A percentile compares a stretch with the other conserved stretches of the same genome.
Conservation (phyloP, 257 asterid genomes). For the Parsonsia alboflavescens region DNA sequence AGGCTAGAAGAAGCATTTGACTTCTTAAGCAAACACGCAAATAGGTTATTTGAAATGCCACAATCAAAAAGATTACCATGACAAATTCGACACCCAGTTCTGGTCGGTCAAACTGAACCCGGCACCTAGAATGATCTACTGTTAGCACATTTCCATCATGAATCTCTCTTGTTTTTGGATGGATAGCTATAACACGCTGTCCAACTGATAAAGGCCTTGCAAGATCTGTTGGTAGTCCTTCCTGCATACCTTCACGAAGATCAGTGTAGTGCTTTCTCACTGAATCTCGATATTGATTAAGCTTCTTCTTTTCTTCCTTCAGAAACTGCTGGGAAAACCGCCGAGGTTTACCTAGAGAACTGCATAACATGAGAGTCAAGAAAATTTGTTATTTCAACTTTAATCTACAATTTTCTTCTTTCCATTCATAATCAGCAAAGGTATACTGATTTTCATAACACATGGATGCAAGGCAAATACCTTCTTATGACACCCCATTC, state of each 20-base stretch:
- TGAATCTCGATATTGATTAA: slow-evolving; percentile 76
- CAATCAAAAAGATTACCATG: slow-evolving; percentile 43
- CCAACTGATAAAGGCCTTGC: slow-evolving; percentile 92
- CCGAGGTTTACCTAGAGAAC: slow-evolving; percentile 94
- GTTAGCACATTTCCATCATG: slow-evolving; percentile 88
- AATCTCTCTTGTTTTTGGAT: slow-evolving; percentile 88
- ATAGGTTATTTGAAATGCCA: not conserved
- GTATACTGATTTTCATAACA: not conserved
- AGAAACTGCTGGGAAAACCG: slow-evolving; percentile 86
- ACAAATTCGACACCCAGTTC: slow-evolving; percentile 95
- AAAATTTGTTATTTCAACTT: not conserved
- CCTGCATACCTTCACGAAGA: slow-evolving; percentile 78
- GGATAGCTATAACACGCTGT: slow-evolving; percentile 90
- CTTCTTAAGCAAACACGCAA: not conserved
- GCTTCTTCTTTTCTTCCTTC: slow-evolving; percentile 95
- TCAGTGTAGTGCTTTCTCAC: slow-evolving; percentile 84
- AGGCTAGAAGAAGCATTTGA: not conserved
- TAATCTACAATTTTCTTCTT: not conserved
- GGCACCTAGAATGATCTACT: slow-evolving; percentile 79
- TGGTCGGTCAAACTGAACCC: slow-evolving; percentile 88
- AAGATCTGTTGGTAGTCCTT: slow-evolving; percentile 86
- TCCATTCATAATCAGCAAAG: not conserved
- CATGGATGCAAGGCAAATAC: slow-evolving; percentile 28
- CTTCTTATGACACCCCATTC: slow-evolving; percentile 96
- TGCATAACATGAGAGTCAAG: slow-evolving; percentile 26